Percentiles rank a stretch among this genome's conserved stretches.
Evolutionary conservation across 176 grass and related monocot genomes (phyloP).

Genomic region (Musa troglodytarum): DNA sequence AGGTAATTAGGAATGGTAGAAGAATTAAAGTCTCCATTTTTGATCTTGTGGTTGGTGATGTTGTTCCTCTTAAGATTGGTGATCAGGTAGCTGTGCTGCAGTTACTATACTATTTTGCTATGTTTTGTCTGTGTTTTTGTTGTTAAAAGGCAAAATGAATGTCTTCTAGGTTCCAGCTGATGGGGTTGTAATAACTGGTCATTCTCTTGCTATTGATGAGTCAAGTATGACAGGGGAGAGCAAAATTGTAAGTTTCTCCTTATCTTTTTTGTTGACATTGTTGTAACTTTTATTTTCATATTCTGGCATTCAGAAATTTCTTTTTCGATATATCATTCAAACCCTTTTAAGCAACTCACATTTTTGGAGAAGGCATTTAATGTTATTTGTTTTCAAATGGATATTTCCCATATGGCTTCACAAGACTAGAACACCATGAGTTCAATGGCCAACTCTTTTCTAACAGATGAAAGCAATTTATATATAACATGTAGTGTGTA

Average conservation of each 20-base stretch:
- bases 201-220: slow-evolving; percentile 88
- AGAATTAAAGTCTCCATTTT: slow-evolving; percentile 74
- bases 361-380: not conserved
- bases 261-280: not conserved
- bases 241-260: slow-evolving; percentile 62
- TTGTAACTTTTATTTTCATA: too few species aligned
- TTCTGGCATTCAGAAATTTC: too few species aligned
- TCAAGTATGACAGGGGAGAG: slow-evolving; percentile 99
- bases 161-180: slow-evolving; percentile 69
- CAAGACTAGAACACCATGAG: not conserved
- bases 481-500: not conserved
- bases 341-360: too few species aligned
- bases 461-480: too few species aligned
- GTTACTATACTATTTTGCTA: not conserved
- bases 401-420: not conserved
- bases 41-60: slow-evolving; percentile 82
- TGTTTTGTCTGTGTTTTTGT: slow-evolving; percentile 6
- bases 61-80: slow-evolving; percentile 87
- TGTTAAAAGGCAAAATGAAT: slow-evolving; percentile 24
- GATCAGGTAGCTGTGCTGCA: slow-evolving; percentile 51
- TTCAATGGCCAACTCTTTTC: not conserved
- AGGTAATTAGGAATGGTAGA: slow-evolving; percentile 80
- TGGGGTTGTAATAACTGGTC: slow-evolving; percentile 80
- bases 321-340: too few species aligned
- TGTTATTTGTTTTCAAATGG: not conserved